Evolutionary conservation across 225 moss, liverwort and hornwort species (phyloP).

Genomic region (Sphagnum contortum): DNA sequence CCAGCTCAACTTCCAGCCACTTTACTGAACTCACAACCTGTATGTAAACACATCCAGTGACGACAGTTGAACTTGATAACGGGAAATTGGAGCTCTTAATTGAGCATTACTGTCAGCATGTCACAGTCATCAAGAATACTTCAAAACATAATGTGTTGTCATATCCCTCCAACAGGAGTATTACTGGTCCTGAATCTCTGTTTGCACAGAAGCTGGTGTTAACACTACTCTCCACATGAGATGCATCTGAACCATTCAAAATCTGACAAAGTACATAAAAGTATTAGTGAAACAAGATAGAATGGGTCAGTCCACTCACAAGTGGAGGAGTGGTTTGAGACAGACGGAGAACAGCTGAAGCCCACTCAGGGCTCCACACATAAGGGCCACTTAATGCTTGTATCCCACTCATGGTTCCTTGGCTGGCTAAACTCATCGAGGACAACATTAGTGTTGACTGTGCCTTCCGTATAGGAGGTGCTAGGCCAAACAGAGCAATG

Average conservation of each 20-base stretch:
- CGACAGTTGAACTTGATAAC: neutral
- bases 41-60: neutral
- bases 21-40: constrained; percentile 75
- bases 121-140: too few relatives aligned
- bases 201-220: too few relatives aligned
- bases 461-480: constrained; percentile 60
- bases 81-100: neutral
- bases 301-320: constrained; percentile 21
- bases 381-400: constrained; percentile 39
- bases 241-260: too few relatives aligned
- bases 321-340: constrained; percentile 72
- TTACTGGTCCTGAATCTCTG: too few relatives aligned
- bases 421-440: constrained; percentile 33
- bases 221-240: too few relatives aligned
- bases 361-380: constrained; percentile 56
- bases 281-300: too few relatives aligned
- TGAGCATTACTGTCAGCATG: too few relatives aligned
- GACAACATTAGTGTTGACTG: constrained; percentile 22
- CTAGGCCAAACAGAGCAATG: constrained; percentile 68
- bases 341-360: constrained; percentile 56
- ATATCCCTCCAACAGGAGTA: too few relatives aligned
- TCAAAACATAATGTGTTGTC: too few relatives aligned
- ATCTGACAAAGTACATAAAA: too few relatives aligned
- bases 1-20: constrained; percentile 82
- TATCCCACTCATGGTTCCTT: constrained; percentile 15